Conservation (phyloP, 345 rosid species). For the Populus deltoides region DNA sequence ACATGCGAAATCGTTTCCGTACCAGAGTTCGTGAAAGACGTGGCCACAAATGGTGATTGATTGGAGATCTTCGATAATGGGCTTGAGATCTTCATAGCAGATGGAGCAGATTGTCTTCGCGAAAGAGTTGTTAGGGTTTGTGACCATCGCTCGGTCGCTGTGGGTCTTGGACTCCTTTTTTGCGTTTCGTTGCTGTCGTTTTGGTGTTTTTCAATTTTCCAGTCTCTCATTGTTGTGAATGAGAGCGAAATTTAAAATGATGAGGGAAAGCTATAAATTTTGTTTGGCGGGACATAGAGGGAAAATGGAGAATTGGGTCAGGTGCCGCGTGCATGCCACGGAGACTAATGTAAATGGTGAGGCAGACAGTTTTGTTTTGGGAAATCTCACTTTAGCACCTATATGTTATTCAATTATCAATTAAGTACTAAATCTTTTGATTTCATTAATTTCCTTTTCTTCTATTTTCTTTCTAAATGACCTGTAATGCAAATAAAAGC, state of each 20-base stretch:
- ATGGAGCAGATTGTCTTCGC: constrained; percentile 73
- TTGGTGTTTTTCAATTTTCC: not conserved
- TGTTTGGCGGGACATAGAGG: not conserved
- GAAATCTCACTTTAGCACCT: no score
- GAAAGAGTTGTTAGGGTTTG: constrained; percentile 19
- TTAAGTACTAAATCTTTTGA: no score
- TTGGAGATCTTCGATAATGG: constrained; percentile 77
- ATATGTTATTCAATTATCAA: no score
- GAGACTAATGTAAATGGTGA: not conserved
- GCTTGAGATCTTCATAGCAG: constrained; percentile 93
- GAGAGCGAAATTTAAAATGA: constrained; percentile 23
- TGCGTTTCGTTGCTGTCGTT: not conserved
- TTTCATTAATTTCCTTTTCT: no score
- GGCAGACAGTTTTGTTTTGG: no score
- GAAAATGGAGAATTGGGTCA: not conserved
- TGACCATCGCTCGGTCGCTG: constrained; percentile 23
- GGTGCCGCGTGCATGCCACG: constrained; percentile 11
- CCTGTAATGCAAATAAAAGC: no score
- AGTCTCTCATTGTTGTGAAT: not conserved
- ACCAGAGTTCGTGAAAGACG: constrained; percentile 96
- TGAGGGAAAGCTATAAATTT: not conserved
- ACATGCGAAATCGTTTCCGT: not conserved
- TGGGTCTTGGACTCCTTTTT: constrained; percentile 9
- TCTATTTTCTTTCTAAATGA: no score
- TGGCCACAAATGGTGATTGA: constrained; percentile 86